phyloP scores from a whole-genome alignment of 2,329 filamentous ascomycete species.

The Remersonia thermophila region DNA sequence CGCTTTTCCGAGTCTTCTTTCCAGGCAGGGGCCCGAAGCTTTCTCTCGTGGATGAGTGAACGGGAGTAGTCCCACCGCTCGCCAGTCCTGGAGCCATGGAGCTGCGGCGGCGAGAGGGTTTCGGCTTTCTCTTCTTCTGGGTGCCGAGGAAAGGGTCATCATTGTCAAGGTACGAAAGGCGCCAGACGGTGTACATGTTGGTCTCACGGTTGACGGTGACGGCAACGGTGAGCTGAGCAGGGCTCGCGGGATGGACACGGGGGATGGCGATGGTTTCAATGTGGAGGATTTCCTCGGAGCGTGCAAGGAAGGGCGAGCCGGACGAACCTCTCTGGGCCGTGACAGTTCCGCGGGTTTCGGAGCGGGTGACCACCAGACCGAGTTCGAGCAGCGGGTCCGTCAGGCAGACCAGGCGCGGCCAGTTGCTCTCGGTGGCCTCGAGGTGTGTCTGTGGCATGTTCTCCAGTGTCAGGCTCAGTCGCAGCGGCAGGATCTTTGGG shows the following conservation, averaged over 20 bases:
- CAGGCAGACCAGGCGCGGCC: slow-evolving; percentile 69
- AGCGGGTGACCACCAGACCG: slow-evolving; percentile 61
- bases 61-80: slow-evolving; percentile 67
- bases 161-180: slow-evolving; percentile 61
- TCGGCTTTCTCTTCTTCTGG: slow-evolving; percentile 32
- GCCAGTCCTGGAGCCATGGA: slow-evolving; percentile 55
- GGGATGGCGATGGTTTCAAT: slow-evolving; percentile 56
- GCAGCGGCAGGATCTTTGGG: slow-evolving; percentile 41
- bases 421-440: slow-evolving; percentile 43
- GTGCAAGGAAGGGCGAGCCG: slow-evolving; percentile 51
- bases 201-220: slow-evolving; percentile 71
- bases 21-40: slow-evolving; percentile 55
- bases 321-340: slow-evolving; percentile 27
- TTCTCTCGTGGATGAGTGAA: slow-evolving; percentile 59
- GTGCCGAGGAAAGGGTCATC: slow-evolving; percentile 43
- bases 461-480: slow-evolving; percentile 41
- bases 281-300: slow-evolving; percentile 72
- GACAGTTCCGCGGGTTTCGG: slow-evolving; percentile 28
- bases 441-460: slow-evolving; percentile 44
- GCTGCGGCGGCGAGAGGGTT: slow-evolving; percentile 42
- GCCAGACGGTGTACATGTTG: slow-evolving; percentile 75
- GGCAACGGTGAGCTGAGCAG: slow-evolving; percentile 52
- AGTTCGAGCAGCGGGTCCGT: slow-evolving; percentile 79
- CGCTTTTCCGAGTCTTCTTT: slow-evolving; percentile 40
- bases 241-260: slow-evolving; percentile 23